phyloP scores from a whole-genome alignment of 208 protist genomes.

The Crithidia fasciculata region DNA sequence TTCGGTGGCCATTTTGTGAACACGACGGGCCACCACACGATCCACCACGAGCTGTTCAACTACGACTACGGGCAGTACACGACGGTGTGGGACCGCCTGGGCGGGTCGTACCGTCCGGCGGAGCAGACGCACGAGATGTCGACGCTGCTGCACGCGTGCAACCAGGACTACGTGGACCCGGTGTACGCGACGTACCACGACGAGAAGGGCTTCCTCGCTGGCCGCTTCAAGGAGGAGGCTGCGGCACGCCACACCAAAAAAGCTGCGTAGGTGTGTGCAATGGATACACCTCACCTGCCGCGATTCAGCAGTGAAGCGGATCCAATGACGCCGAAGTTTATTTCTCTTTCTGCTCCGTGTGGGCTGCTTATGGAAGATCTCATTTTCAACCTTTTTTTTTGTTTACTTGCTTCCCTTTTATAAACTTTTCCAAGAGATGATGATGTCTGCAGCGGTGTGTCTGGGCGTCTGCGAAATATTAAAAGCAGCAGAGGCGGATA shows the following conservation, averaged over 20 bases:
- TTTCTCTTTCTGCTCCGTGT: constrained; percentile 3
- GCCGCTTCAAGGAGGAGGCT: constrained; percentile 55
- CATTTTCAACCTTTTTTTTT: constrained; percentile 21
- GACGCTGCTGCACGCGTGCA: constrained; percentile 24
- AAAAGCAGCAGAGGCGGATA: no score
- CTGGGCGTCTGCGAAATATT: background rate
- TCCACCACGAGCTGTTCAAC: constrained; percentile 93
- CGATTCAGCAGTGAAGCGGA: no score
- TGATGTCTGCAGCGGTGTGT: background rate
- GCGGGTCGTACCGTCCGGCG: constrained; percentile 83
- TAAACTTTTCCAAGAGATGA: background rate
- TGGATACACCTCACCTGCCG: no score
- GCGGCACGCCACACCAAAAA: constrained; percentile 20
- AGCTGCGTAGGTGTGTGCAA: background rate
- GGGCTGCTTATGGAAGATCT: background rate
- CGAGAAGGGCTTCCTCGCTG: constrained; percentile 54
- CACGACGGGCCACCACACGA: constrained; percentile 91
- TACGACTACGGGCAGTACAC: constrained; percentile 96
- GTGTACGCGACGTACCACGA: constrained; percentile 58
- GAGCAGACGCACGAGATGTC: constrained; percentile 74
- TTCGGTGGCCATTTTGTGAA: constrained; percentile 83
- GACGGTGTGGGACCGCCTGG: constrained; percentile 93
- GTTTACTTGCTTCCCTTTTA: constrained; percentile 5
- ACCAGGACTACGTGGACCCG: constrained; percentile 47
- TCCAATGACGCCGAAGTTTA: background rate